These are phyloP conservation scores for Ophiostoma triangulosporum DNA, from an alignment of 2,329 filamentous ascomycete genomes.

Conservation along the genomic window DNA sequence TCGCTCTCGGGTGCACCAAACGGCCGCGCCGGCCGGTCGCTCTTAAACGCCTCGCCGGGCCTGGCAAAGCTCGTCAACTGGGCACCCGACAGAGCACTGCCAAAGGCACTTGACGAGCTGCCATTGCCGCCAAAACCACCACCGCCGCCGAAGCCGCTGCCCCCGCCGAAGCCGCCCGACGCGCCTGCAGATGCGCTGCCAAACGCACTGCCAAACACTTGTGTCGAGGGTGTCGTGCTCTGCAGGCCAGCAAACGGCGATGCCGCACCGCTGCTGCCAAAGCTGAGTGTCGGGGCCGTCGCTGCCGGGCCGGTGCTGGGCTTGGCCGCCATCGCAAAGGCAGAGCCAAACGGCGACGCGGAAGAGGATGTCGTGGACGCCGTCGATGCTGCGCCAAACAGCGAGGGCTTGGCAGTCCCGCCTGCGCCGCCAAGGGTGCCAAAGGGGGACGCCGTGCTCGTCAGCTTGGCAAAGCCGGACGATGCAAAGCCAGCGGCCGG, in stretches of 20 bases:
- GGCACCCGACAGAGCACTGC: slow-evolving; percentile 24
- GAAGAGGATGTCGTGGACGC: slow-evolving; percentile 21
- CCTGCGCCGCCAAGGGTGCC: slow-evolving; percentile 35
- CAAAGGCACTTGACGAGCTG: slow-evolving; percentile 24
- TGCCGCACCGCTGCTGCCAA: slow-evolving; percentile 25
- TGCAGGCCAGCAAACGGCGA: slow-evolving; percentile 31
- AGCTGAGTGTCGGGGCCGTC: slow-evolving; percentile 24
- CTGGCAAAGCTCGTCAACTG: slow-evolving; percentile 59
- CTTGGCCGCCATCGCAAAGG: slow-evolving; percentile 19
- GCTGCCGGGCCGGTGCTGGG: slow-evolving; percentile 10
- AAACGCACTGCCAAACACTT: slow-evolving; percentile 15
- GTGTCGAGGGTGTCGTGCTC: slow-evolving; percentile 10
- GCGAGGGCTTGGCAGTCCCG: slow-evolving; percentile 29
- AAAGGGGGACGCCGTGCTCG: slow-evolving; percentile 51
- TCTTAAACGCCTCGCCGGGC: slow-evolving; percentile 38
- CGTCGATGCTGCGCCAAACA: slow-evolving; percentile 30
- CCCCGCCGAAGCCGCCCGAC: too few species aligned
- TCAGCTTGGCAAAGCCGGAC: slow-evolving; percentile 55
- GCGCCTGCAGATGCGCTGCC: slow-evolving; percentile 20
- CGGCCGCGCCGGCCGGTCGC: slow-evolving; percentile 50
- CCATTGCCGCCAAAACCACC: not conserved
- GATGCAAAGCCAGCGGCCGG: slow-evolving; percentile 46
- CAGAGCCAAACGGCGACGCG: slow-evolving; percentile 23
- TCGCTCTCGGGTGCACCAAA: slow-evolving; percentile 67
- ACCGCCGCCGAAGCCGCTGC: too few species aligned